These are phyloP conservation scores for Phlyctochytrium arcticum DNA, from an alignment of 192 early-diverging fungal species.

Conservation along the genomic window DNA sequence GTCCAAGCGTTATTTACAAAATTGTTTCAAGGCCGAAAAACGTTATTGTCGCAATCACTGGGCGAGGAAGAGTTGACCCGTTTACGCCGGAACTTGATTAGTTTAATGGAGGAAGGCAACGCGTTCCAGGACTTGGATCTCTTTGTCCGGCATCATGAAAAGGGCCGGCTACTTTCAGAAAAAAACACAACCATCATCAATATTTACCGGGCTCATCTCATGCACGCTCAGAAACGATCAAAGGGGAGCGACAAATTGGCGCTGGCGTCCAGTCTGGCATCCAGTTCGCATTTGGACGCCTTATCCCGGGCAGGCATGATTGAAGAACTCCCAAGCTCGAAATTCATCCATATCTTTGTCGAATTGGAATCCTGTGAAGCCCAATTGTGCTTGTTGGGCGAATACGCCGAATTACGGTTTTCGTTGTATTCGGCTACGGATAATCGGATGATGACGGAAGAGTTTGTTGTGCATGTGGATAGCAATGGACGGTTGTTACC, in stretches of 20 bases:
- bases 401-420: constrained; percentile 60
- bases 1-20: constrained; percentile 54
- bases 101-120: constrained; percentile 54
- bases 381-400: constrained; percentile 53
- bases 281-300: constrained; percentile 2
- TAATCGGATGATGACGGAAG: constrained; percentile 51
- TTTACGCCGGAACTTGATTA: constrained; percentile 50
- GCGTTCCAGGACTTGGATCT: constrained; percentile 47
- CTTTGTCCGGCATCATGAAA: constrained; percentile 58
- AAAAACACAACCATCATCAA: constrained; percentile 52
- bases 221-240: constrained; percentile 10
- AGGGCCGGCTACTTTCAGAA: constrained; percentile 52
- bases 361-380: constrained; percentile 54
- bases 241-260: not conserved
- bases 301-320: no score
- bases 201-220: constrained; percentile 54
- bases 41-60: constrained; percentile 56
- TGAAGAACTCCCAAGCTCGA: no score
- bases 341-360: constrained; percentile 46
- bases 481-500: constrained; percentile 52
- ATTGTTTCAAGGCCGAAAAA: constrained; percentile 56
- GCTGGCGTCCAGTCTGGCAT: not conserved
- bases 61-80: constrained; percentile 55
- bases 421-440: constrained; percentile 50
- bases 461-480: constrained; percentile 53